phyloP scores from a whole-genome alignment of 768 basidiomycete species.

The Mycena leptocephala region DNA sequence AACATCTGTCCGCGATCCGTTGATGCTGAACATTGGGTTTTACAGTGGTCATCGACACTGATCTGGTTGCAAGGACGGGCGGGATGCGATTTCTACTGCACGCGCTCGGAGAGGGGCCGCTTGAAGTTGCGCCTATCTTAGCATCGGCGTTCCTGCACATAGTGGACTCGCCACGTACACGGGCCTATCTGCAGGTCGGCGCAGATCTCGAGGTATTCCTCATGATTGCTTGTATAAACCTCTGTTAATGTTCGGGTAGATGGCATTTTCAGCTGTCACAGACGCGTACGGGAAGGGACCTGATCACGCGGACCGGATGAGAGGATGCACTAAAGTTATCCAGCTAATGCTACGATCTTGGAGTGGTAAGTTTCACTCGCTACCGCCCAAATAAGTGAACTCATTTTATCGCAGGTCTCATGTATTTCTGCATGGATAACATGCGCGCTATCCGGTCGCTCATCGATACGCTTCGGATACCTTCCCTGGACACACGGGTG shows the following conservation, averaged over 20 bases:
- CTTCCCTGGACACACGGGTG: slow-evolving; percentile 90
- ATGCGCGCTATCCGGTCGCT: slow-evolving; percentile 89
- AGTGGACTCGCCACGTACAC: slow-evolving; percentile 87
- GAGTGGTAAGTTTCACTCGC: slow-evolving; percentile 79
- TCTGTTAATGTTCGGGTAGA: slow-evolving; percentile 57
- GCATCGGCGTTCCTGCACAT: slow-evolving; percentile 88
- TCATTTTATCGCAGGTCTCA: slow-evolving; percentile 72
- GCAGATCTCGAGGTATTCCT: slow-evolving; percentile 87
- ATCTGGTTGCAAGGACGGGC: slow-evolving; percentile 84
- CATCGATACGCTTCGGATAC: slow-evolving; percentile 90
- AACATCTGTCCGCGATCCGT: neutral
- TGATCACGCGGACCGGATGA: slow-evolving; percentile 86
- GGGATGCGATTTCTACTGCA: slow-evolving; percentile 91
- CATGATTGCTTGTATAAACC: neutral
- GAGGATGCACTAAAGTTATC: slow-evolving; percentile 83
- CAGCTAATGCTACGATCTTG: slow-evolving; percentile 91
- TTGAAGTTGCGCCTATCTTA: slow-evolving; percentile 85
- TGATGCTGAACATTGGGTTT: neutral
- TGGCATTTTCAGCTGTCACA: slow-evolving; percentile 91
- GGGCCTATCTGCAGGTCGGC: slow-evolving; percentile 84
- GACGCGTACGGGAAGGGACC: slow-evolving; percentile 92
- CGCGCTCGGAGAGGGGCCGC: slow-evolving; percentile 91
- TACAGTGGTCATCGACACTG: slow-evolving; percentile 90
- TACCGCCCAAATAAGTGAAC: neutral
- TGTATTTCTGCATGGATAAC: slow-evolving; percentile 95